A percentile compares a stretch with the other conserved stretches of the same genome.
phyloP scores from a whole-genome alignment of 1,139 yeast genomes.

The Arxiozyma heterogenica region DNA sequence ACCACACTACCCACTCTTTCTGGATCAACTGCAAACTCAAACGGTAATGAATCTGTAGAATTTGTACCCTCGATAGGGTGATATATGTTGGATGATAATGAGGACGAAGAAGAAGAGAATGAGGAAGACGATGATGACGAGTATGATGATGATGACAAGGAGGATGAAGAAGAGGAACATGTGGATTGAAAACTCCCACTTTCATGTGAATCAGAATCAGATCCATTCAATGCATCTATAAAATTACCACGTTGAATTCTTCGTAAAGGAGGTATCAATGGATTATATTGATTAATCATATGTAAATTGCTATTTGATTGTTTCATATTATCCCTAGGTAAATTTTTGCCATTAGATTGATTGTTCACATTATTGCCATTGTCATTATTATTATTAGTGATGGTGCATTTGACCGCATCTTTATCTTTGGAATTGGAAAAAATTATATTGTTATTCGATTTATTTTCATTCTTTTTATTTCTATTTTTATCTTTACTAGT shows the following conservation, averaged over 20 bases:
- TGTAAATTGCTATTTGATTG: not conserved
- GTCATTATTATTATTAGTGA: no score
- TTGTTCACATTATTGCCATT: no score
- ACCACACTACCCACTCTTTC: slow-evolving; percentile 13
- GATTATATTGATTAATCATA: not conserved
- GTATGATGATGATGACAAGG: slow-evolving; percentile 7
- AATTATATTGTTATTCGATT: not conserved
- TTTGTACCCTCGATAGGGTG: slow-evolving; percentile 5
- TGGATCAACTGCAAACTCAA: slow-evolving; percentile 23
- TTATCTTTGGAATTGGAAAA: not conserved
- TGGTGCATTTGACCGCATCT: not conserved
- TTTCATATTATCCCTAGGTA: not conserved
- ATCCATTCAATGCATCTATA: slow-evolving; percentile 7
- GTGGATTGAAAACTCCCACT: not conserved
- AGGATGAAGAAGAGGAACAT: not conserved
- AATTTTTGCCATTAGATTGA: not conserved
- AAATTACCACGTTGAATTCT: slow-evolving; percentile 11
- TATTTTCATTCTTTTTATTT: not conserved
- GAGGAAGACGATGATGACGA: slow-evolving; percentile 8
- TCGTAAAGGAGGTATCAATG: slow-evolving; percentile 2
- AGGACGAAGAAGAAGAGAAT: slow-evolving; percentile 8
- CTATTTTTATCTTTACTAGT: not conserved
- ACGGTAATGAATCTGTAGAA: slow-evolving; percentile 21
- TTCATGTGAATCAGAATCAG: slow-evolving; percentile 4
- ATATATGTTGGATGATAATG: slow-evolving; percentile 3